Percentiles rank a stretch among this genome's conserved stretches.
These are phyloP conservation scores for Macaranga tanarius DNA, from an alignment of 441 rosid genomes.

Conservation along the genomic window DNA sequence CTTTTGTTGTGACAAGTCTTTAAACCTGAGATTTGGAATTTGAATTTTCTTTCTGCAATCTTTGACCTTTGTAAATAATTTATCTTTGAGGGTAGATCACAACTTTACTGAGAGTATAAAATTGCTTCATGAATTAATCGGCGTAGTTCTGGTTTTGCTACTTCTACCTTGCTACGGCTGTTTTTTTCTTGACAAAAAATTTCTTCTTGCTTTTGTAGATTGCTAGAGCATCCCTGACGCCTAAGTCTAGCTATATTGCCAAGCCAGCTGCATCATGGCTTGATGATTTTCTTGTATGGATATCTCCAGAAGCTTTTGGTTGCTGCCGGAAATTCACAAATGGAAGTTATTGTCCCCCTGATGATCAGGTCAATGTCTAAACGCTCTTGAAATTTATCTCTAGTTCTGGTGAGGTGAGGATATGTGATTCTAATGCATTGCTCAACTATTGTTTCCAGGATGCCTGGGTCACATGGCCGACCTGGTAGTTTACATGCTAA, in stretches of 20 bases:
- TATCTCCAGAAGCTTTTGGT: slow-evolving; percentile 99
- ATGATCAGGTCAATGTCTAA: slow-evolving; percentile 72
- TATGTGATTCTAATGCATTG: neutral
- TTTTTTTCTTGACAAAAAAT: slow-evolving; percentile 20
- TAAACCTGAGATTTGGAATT: neutral
- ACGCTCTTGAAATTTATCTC: slow-evolving; percentile 16
- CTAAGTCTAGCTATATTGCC: slow-evolving; percentile 89
- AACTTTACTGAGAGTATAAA: neutral
- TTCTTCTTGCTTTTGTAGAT: slow-evolving; percentile 47
- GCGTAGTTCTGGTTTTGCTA: neutral
- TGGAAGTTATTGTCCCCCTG: slow-evolving; percentile 94
- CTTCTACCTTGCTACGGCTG: neutral
- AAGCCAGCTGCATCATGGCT: slow-evolving; percentile 99
- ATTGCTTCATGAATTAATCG: slow-evolving; percentile 16
- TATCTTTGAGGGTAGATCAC: neutral
- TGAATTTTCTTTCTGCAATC: neutral
- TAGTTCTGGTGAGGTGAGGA: neutral
- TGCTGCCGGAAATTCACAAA: slow-evolving; percentile 95
- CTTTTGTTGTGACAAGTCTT: neutral
- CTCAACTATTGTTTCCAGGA: neutral
- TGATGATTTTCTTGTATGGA: slow-evolving; percentile 98
- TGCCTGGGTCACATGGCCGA: neutral
- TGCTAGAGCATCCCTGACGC: slow-evolving; percentile 75
- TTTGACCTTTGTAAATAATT: neutral
- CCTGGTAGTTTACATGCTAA: neutral